Percentiles rank a stretch among this genome's conserved stretches.
These are phyloP conservation scores for Massarina eburnea DNA, from an alignment of 2,329 filamentous ascomycete species.

Conservation along the genomic window DNA sequence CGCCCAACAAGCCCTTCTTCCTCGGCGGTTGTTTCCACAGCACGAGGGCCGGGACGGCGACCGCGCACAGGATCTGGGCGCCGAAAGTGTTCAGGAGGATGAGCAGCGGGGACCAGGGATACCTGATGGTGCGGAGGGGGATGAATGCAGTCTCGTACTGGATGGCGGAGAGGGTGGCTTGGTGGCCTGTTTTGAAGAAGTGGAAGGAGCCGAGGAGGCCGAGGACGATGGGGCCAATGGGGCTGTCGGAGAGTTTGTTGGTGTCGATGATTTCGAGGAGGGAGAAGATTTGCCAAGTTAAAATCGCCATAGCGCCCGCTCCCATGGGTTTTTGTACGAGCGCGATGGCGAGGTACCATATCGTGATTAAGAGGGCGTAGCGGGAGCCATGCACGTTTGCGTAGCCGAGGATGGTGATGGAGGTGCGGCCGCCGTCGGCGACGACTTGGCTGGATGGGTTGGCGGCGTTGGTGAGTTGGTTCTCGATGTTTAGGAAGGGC, in stretches of 20 bases:
- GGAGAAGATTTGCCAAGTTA: constrained; percentile 86
- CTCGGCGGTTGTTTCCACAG: constrained; percentile 88
- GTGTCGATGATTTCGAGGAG: constrained; percentile 66
- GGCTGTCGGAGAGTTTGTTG: constrained; percentile 62
- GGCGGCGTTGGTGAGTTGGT: constrained; percentile 24
- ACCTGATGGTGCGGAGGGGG: constrained; percentile 75
- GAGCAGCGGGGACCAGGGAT: constrained; percentile 85
- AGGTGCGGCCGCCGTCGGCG: constrained; percentile 29
- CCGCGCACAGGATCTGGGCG: constrained; percentile 79
- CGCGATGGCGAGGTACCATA: constrained; percentile 74
- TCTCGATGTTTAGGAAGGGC: constrained; percentile 75
- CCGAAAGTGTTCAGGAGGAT: constrained; percentile 86
- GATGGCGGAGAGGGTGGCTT: constrained; percentile 81
- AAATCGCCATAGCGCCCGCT: constrained; percentile 75
- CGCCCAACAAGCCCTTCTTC: constrained; percentile 64
- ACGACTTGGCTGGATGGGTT: constrained; percentile 39
- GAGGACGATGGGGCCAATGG: constrained; percentile 82
- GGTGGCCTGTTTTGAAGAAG: constrained; percentile 97
- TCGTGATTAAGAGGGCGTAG: constrained; percentile 80
- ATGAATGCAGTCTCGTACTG: constrained; percentile 98
- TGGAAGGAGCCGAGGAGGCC: constrained; percentile 90
- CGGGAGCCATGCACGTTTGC: constrained; percentile 90
- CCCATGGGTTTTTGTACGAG: constrained; percentile 95
- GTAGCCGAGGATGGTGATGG: constrained; percentile 83
- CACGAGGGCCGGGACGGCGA: constrained; percentile 76